Evolutionary conservation across 2,329 filamentous ascomycete species (phyloP).

Genomic region (Monosporascus cannonballus): DNA sequence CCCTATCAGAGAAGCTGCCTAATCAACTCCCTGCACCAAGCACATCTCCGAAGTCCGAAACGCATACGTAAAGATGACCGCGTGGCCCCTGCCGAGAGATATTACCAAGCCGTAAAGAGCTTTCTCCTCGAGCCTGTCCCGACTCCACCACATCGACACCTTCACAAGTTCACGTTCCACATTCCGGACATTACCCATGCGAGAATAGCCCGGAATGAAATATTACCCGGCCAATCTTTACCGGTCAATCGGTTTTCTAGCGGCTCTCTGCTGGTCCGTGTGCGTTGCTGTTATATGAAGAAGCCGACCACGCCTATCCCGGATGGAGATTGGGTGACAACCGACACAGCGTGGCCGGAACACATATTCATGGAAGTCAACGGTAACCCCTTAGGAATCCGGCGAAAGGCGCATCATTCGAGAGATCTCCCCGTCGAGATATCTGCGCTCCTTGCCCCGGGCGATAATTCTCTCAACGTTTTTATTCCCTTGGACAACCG

Average conservation of each 20-base stretch:
- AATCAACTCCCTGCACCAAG: constrained; percentile 39
- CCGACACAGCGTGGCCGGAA: constrained; percentile 65
- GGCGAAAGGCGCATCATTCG: constrained; percentile 65
- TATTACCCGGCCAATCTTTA: constrained; percentile 22
- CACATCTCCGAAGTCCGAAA: constrained; percentile 41
- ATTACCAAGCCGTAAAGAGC: constrained; percentile 53
- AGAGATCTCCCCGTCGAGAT: constrained; percentile 74
- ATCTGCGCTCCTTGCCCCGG: constrained; percentile 51
- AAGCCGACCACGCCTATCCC: constrained; percentile 20
- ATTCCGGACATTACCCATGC: constrained; percentile 31
- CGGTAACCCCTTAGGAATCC: constrained; percentile 44
- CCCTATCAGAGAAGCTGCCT: constrained; percentile 36
- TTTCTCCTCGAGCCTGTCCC: constrained; percentile 43
- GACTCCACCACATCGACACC: constrained; percentile 27
- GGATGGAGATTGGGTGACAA: constrained; percentile 54
- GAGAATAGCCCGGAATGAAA: constrained; percentile 28
- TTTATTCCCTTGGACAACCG: constrained; percentile 26
- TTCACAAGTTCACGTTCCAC: constrained; percentile 41
- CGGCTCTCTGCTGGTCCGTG: constrained; percentile 56
- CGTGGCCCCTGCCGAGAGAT: constrained; percentile 21
- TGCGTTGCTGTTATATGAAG: constrained; percentile 54
- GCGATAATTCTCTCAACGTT: constrained; percentile 57
- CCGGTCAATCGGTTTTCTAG: constrained; percentile 35
- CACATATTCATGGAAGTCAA: constrained; percentile 68
- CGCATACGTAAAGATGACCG: constrained; percentile 25